Evolutionary conservation across 345 rosid genomes (phyloP), one percentile per base, ranked within the genome.

Genomic region (Salix suchowensis): DNA sequence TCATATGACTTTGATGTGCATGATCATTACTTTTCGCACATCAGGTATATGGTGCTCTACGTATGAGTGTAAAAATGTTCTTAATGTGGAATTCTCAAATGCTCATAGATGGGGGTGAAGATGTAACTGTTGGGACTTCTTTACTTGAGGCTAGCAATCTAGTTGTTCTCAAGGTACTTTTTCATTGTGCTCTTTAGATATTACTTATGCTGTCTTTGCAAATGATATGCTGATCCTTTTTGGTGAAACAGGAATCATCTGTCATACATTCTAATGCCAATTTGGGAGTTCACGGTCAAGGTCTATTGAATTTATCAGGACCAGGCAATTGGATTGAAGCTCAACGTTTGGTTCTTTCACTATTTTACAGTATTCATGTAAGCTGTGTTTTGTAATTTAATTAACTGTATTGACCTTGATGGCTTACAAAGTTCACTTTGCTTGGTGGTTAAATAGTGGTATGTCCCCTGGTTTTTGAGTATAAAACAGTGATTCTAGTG

Each of bases 261-360:
- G 91, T 91, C 77, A 94, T 96, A 80, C 95, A 83, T 65, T 96
- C 99, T 64, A 92, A 92, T 84, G 97, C 99, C 50, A 94, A 96
- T 88, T 88, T 96, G 77, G 99, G 90, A 81, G 94, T 96, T 85
- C 96, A 88, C 79, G 99, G 99, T 69, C 99, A 96, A 87, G 99
- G 99, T 82, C 83, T 92, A 42, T 83, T 96, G 88, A 92, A 94
- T 88, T 80, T 96, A 78, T 89, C 99, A 13, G 99, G 98, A 73
- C 90, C 89, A 48, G 99, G 98, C 67, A 90, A 96, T 85, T 74
- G 82, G 46, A 94, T 96, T 67, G 97, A 94, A 86, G 99, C 99
- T 71, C 98, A 94, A 68, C 94, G 96, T 62, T 83, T 96, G 82
- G 97, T 96, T 86, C 87, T 96, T 68, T 92, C 96, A 32, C 90